Base-by-base conservation (phyloP, 1,139 yeast species). In the Debaryomyces sp. region DNA sequence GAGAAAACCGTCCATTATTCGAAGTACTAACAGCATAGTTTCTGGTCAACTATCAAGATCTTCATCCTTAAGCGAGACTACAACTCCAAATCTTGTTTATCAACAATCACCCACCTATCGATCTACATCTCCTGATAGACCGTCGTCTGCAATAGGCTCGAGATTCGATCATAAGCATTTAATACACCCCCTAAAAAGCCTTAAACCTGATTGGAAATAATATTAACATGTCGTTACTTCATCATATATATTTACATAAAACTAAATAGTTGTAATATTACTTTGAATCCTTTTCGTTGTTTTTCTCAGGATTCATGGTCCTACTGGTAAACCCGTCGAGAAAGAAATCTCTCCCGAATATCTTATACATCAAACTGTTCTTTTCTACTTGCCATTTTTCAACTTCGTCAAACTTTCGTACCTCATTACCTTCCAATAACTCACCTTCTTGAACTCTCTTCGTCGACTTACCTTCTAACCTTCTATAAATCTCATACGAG, bases 271-370 rank as follows among this genome's bases (percentile, higher is more conserved):
- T 35, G 38, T 35, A 35, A 21, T 30, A 41, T 41, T 47, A 38
- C 35, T 47, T 41, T 6, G 41, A 24, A 13, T 34, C 18, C 23
- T 42, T 35, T 37, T 40, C 42, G 17, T 35, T 27, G 23, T 42
- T 21, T 34, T 33, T 36, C 13, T 33, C 39, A 6, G 44, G 37
- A 17, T 58, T 57, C 71, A 75, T 70, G 4, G 80, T 73, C 50
- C 64, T 70, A 54, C 79, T 74, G 13, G 81, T 76, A 49, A 73
- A 72, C 17, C 80, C 80, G 49, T 76, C 80, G 47, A 74, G 62
- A 53, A 71, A 76, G 60, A 70, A 75, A 51, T 76, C 81, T 45
- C 59, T 63, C 1, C 81, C 81, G 55, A 76, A 76, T 13, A 75
- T 46, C 53, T 62, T 66, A 55, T 72, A 75, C 71, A 68, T 63